Evolutionary conservation across 73 alveolate species (phyloP).

Genomic region (Symbiodinium natans): DNA sequence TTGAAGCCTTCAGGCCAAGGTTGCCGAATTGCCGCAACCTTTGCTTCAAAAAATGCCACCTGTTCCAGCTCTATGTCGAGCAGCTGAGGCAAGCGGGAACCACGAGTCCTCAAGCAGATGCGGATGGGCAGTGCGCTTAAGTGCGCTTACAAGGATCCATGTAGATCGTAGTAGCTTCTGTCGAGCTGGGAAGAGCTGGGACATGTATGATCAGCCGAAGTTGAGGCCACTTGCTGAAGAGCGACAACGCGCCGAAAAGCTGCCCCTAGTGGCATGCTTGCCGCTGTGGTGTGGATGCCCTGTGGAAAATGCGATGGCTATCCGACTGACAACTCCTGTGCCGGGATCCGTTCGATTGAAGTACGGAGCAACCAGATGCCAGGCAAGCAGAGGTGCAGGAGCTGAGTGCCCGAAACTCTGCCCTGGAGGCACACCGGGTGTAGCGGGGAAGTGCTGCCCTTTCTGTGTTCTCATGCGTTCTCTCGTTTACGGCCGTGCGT

Average conservation of each 20-base stretch:
- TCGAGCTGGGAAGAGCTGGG: neutral
- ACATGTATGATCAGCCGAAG: no score
- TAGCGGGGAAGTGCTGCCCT: neutral
- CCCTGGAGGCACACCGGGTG: neutral
- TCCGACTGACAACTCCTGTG: no score
- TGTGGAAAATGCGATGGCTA: no score
- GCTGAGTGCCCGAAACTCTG: conserved; percentile 10
- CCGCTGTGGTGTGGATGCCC: neutral
- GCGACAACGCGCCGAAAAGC: neutral
- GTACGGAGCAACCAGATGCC: no score
- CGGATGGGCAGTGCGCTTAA: no score
- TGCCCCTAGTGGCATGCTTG: neutral
- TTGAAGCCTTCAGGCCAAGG: neutral
- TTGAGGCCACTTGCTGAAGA: neutral
- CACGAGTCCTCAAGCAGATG: neutral
- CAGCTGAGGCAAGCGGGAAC: neutral
- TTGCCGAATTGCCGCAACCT: neutral
- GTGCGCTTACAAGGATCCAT: no score
- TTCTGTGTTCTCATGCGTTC: no score
- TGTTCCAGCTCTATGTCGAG: no score
- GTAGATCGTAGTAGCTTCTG: no score
- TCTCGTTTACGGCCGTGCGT: no score
- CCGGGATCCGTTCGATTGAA: no score
- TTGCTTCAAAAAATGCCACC: no score
- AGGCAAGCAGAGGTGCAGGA: neutral